Percentiles rank a stretch among this genome's conserved stretches.
Conservation (phyloP, 2,329 filamentous ascomycete genomes). For the Neurospora crassa region DNA sequence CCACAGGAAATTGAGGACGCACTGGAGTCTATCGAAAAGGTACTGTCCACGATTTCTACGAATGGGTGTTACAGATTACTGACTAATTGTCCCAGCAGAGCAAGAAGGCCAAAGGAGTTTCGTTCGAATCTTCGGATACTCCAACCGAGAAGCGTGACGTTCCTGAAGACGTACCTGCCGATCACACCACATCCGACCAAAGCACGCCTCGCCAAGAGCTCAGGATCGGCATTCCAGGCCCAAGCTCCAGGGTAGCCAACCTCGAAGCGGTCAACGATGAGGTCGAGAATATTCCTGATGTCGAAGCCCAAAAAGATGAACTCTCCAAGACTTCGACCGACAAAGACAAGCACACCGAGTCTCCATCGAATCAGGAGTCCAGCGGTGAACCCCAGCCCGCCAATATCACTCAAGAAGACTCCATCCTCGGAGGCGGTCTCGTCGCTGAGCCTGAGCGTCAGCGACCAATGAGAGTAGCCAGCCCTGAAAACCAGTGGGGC, state of each 20-base stretch:
- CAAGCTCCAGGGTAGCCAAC: background rate
- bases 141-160: background rate
- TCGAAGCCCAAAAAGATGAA: background rate
- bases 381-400: background rate
- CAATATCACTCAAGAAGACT: background rate
- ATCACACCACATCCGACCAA: background rate
- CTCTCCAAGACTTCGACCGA: background rate
- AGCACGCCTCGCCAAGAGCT: background rate
- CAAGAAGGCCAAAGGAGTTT: background rate
- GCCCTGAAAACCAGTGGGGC: background rate
- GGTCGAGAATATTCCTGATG: background rate
- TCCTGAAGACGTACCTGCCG: background rate
- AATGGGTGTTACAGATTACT: background rate
- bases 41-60: background rate
- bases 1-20: background rate
- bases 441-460: background rate
- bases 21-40: background rate
- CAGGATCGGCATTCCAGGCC: background rate
- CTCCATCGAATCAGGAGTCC: background rate
- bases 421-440: background rate
- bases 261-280: background rate
- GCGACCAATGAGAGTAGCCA: background rate
- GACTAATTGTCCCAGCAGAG: background rate
- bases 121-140: background rate
- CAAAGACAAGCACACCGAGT: background rate